phyloP scores from a whole-genome alignment of 2,329 filamentous ascomycete species.

The Diaporthe citriasiana region DNA sequence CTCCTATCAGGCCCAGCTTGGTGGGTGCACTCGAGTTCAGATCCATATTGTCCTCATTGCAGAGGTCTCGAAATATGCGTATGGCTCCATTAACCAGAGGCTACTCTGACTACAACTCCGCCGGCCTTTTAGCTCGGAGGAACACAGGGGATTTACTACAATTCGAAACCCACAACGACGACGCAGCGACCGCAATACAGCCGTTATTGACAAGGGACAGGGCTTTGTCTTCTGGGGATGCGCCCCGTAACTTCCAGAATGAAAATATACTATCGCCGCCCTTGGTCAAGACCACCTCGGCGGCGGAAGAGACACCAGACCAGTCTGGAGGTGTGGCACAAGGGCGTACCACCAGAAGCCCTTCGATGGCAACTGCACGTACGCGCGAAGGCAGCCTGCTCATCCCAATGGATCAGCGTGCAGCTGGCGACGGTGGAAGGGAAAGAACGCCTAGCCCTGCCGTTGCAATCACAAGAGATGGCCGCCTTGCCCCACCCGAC shows the following conservation, averaged over 20 bases:
- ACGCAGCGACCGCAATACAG: slow-evolving; percentile 18
- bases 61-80: slow-evolving; percentile 83
- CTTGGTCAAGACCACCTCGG: neutral
- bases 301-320: slow-evolving; percentile 1
- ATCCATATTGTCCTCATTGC: slow-evolving; percentile 88
- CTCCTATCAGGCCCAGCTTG: slow-evolving; percentile 90
- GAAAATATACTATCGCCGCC: slow-evolving; percentile 6
- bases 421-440: slow-evolving; percentile 52
- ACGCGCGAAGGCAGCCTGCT: slow-evolving; percentile 22
- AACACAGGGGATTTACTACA: slow-evolving; percentile 33
- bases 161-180: slow-evolving; percentile 37
- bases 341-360: neutral
- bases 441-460: slow-evolving; percentile 43
- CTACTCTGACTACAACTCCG: slow-evolving; percentile 73
- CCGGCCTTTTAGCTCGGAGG: slow-evolving; percentile 33
- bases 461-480: slow-evolving; percentile 48
- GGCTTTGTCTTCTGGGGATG: slow-evolving; percentile 63
- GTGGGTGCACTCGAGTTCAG: slow-evolving; percentile 95
- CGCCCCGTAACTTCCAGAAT: slow-evolving; percentile 51
- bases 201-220: slow-evolving; percentile 52
- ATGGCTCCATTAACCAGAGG: slow-evolving; percentile 78
- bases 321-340: slow-evolving; percentile 2
- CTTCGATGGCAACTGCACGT: slow-evolving; percentile 3
- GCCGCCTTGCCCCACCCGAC: slow-evolving; percentile 52
- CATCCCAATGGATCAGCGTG: slow-evolving; percentile 26